Conservation (phyloP, 306 rosid genomes). For the Alnus glutinosa region DNA sequence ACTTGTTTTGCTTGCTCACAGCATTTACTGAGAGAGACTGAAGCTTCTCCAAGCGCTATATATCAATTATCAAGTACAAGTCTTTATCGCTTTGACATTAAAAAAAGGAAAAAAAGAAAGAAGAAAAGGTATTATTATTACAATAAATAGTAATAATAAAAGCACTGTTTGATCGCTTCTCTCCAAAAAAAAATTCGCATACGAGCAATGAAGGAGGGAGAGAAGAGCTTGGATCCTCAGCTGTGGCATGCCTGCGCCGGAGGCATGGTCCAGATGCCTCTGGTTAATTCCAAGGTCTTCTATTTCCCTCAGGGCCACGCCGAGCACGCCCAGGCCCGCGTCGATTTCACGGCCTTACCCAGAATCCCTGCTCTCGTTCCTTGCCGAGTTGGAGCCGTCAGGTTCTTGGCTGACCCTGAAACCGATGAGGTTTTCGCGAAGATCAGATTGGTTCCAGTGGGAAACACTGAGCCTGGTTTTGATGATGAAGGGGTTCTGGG, state of each 20-base stretch:
- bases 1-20: conserved; percentile 22
- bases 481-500: conserved; percentile 38
- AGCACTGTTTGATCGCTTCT: conserved; percentile 32
- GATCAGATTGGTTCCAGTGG: conserved; percentile 50
- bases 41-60: neutral
- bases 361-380: conserved; percentile 69
- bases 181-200: neutral
- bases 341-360: conserved; percentile 48
- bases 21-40: conserved; percentile 30
- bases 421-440: conserved; percentile 81
- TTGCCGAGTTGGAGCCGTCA: conserved; percentile 66
- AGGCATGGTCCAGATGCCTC: conserved; percentile 91
- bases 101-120: neutral
- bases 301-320: conserved; percentile 98
- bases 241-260: conserved; percentile 99
- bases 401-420: conserved; percentile 83
- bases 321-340: conserved; percentile 77
- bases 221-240: conserved; percentile 77
- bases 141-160: no score
- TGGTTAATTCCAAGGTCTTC: conserved; percentile 75
- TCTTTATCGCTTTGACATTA: conserved; percentile 6
- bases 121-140: neutral
- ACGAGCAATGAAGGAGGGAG: conserved; percentile 57
- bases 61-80: neutral
- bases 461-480: conserved; percentile 42